Base-by-base conservation (phyloP, 805 yeast genomes). In the Jamesozyma rosinii region DNA sequence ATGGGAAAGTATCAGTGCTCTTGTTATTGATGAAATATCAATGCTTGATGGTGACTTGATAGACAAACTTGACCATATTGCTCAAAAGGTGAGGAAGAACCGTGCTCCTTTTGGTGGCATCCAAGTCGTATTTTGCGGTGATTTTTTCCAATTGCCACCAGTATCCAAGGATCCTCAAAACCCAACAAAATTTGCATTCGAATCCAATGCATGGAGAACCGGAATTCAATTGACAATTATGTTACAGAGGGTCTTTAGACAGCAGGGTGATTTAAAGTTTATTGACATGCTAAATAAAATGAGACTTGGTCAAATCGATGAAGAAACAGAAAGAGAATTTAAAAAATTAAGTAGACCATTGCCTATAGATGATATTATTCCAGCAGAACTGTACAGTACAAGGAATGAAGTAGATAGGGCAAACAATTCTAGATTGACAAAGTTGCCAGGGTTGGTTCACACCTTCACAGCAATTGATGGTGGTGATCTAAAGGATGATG, bases 91-190 rank as follows among this genome's bases (percentile, higher is more conserved):
- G 8, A 63, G 81, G 31, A 64, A 63, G 38, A 68, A 57, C 44
- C 54, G 60, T 9, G 43, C 49, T 29, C 89, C 94, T 1, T 84
- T 84, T 68, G 95, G 95, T 20, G 92, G 92, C 0, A 78, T 84
- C 19, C 95, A 84, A 52, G 54, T 84, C 15, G 72, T 84, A 27
- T 73, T 80, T 14, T 79, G 86, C 65, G 94, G 95, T 5, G 95
- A 84, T 59, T 84, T 84, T 57, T 83, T 76, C 58, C 95, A 84
- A 56, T 62, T 84, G 36, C 95, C 95, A 0, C 95, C 95, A 0
- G 66, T 64, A 2, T 54, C 55, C 2, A 54, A 61, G 44, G 59
- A 49, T 45, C 61, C 59, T 21, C 51, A 48, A 20, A 51, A 44
- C 37, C 65, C 48, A 40, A 59, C 2, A 51, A 40, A 53, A 40